These are phyloP conservation scores for Chenopodium quinoa DNA, from an alignment of 148 eudicot species.

Conservation along the genomic window DNA sequence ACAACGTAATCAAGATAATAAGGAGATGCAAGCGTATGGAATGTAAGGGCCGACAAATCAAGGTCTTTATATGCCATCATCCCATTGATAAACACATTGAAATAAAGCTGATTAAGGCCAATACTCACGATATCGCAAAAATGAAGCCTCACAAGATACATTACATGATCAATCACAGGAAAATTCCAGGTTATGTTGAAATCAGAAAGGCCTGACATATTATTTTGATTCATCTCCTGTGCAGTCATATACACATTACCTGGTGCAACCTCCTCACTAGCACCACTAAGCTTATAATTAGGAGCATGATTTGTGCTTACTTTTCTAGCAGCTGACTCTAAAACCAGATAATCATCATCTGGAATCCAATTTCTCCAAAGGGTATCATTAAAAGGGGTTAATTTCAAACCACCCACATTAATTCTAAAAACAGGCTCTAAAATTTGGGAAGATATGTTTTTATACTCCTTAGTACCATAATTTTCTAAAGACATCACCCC, in stretches of 20 bases:
- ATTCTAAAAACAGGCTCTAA: slow-evolving; percentile 78
- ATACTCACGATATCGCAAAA: slow-evolving; percentile 71
- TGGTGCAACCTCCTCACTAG: slow-evolving; percentile 65
- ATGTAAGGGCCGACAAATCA: slow-evolving; percentile 63
- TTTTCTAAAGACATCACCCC: slow-evolving; percentile 45
- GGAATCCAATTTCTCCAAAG: slow-evolving; percentile 95
- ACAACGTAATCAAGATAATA: slow-evolving; percentile 61
- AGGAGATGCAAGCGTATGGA: slow-evolving; percentile 53
- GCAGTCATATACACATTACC: slow-evolving; percentile 89
- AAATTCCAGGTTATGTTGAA: slow-evolving; percentile 86
- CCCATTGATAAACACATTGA: slow-evolving; percentile 70
- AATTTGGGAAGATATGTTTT: slow-evolving; percentile 45
- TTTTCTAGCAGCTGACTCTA: slow-evolving; percentile 68
- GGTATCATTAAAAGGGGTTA: slow-evolving; percentile 91
- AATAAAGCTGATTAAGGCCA: slow-evolving; percentile 63
- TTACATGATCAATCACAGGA: slow-evolving; percentile 45
- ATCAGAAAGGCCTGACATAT: slow-evolving; percentile 26
- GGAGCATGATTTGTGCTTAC: slow-evolving; percentile 42
- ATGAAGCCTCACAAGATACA: slow-evolving; percentile 74
- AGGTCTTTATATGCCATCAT: slow-evolving; percentile 68
- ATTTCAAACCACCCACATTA: slow-evolving; percentile 76
- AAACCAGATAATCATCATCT: slow-evolving; percentile 64
- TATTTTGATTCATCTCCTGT: slow-evolving; percentile 70
- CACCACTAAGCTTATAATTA: slow-evolving; percentile 59
- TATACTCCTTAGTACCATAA: slow-evolving; percentile 46